Base-by-base conservation (phyloP, 306 rosid species). In the Hippophae rhamnoides region DNA sequence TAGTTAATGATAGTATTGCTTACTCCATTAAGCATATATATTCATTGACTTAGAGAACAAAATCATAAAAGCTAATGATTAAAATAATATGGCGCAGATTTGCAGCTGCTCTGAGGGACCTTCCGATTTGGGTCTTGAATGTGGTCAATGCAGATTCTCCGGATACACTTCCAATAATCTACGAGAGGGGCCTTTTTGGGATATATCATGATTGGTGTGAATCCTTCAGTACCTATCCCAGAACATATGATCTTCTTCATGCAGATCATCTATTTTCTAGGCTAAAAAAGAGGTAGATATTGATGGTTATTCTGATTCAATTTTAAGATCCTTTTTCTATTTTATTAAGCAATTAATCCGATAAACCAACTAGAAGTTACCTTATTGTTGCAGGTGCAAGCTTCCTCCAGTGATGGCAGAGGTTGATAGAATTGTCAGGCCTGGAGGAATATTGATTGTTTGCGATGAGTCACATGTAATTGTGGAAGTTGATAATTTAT, bases 191-290 rank as follows among this genome's bases (percentile, higher is more conserved):
- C 47, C 95, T 92, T 70, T 88, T 88, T 1, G 96, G 99, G 23
- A 92, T 92, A 60, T 92, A 88, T 72, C 96, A 93, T 62, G 97
- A 93, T 8, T 88, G 97, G 99, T 93, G 99, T 53, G 89, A 93
- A 78, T 88, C 97, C 62, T 88, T 88, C 64, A 88, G 94, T 82
- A 85, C 97, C 0, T 93, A 88, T 62, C 97, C 99, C 43, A 74
- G 97, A 80, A 63, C 80, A 59, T 93, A 84, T 70, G 99, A 93
- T 74, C 74, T 86, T 6, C 72, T 92, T 52, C 97, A 92, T 56
- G 99, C 99, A 43, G 97, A 93, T 78, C 82, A 70, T 64, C 97
- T 93, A 43, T 86, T 88, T 79, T 86, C 99, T 52, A 80, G 65
- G 68, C 76, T 86, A 51, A 82, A 79, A 74, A 81, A 78, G 70